A percentile compares a stretch with the other conserved stretches of the same genome.
These are phyloP conservation scores for Xerocomellus chrysenteron DNA, from an alignment of 768 basidiomycete species.

Conservation along the genomic window DNA sequence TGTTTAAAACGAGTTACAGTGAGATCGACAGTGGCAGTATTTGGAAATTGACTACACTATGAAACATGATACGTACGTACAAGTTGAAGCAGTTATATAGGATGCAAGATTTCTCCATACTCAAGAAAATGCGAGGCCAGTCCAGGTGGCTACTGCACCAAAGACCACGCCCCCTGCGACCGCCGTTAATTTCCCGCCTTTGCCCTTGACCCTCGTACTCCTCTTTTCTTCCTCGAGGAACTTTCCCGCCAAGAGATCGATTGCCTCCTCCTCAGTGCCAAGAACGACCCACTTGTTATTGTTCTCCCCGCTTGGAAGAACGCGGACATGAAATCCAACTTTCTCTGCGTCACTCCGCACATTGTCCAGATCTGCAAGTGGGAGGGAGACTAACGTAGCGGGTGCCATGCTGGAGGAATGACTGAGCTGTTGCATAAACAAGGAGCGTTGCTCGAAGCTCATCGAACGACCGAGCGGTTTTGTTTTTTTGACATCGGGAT, in stretches of 20 bases:
- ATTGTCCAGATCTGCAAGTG: conserved; percentile 42
- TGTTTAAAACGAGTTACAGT: neutral
- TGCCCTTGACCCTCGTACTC: conserved; percentile 15
- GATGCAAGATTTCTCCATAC: neutral
- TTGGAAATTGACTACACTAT: neutral
- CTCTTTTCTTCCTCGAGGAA: conserved; percentile 33
- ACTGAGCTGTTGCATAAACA: conserved; percentile 48
- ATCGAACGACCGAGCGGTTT: conserved; percentile 45
- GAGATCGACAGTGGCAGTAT: conserved; percentile 2
- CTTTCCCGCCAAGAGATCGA: conserved; percentile 33
- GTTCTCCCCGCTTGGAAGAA: conserved; percentile 33
- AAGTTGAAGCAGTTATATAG: neutral
- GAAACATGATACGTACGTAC: neutral
- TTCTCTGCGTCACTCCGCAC: conserved; percentile 42
- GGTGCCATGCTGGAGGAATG: conserved; percentile 34
- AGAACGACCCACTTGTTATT: conserved; percentile 48
- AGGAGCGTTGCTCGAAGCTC: conserved; percentile 51
- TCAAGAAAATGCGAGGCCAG: conserved; percentile 55
- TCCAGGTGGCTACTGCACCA: conserved; percentile 60
- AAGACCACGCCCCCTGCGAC: conserved; percentile 59
- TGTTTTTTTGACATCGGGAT: conserved; percentile 10
- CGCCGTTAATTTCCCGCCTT: conserved; percentile 36
- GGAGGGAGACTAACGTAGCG: conserved; percentile 51
- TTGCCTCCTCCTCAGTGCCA: conserved; percentile 49
- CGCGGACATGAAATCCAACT: conserved; percentile 44